Base-by-base conservation (phyloP, 768 basidiomycete species). In the Mycena maculata region DNA sequence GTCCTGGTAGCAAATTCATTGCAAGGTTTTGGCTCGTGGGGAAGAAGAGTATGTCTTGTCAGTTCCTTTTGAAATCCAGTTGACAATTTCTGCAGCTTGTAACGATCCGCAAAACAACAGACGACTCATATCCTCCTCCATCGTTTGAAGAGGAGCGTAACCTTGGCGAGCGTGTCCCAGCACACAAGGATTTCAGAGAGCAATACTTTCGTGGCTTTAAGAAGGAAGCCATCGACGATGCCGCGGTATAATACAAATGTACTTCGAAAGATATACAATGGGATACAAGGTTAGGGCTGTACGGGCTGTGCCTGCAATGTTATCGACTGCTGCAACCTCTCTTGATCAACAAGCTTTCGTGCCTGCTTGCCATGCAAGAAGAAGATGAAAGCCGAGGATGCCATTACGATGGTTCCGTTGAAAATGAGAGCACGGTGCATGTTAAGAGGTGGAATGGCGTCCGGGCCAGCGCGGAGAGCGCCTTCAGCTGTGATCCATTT, bases 1-100 rank as follows among this genome's bases (percentile, higher is more conserved):
- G 89, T 89, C 71, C 79, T 99, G 22, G 84, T 96, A 45, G 91
- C 92, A 0, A 96, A 97, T 75, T 96, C 94, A 38, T 78, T 95
- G 68, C 96, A 99, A 78, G 90, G 92, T 72, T 99, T 98, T 74
- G 96, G 96, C 16, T 92, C 90, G 27, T 99, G 97, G 97, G 96
- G 95, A 1, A 84, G 97, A 71, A 80, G 97, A 76, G 96, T 95
- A 74, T 78, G 92, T 27, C 39, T 36, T 65, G 2, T 39, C 2
- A 28, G 23, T 48, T 27, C 25, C 38, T 36, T 53, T 39, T 28
- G n/a, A 20, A n/a, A 49, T 30, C 25, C 53, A 30, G n/a, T 63
- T 47, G 18, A 54, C 48, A 57, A 52, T 57, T 33, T 42, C 18
- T n/a, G 20, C 72, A 97, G 95, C 84, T 99, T 20, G 93, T 99